These are phyloP conservation scores for Daedaleopsis nitida DNA, from an alignment of 768 basidiomycete species.

Conservation along the genomic window DNA sequence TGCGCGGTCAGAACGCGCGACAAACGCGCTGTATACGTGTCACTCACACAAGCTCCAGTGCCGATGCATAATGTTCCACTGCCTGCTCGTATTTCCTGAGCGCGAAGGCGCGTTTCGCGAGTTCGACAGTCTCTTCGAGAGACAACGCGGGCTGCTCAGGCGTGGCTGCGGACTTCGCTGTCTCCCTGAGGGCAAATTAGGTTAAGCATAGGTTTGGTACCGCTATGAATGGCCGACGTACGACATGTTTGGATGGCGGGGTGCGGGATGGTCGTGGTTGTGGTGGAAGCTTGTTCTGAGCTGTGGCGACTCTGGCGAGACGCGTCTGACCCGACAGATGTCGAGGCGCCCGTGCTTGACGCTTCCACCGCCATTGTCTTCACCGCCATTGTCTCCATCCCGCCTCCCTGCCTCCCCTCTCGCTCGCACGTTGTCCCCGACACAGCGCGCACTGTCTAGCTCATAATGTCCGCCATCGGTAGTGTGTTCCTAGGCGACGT, in stretches of 20 bases:
- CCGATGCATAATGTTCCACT: slow-evolving; percentile 80
- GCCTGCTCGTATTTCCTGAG: slow-evolving; percentile 86
- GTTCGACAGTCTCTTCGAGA: slow-evolving; percentile 66
- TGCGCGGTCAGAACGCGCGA: slow-evolving; percentile 7
- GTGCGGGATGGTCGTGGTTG: background rate
- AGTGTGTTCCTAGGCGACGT: slow-evolving; percentile 83
- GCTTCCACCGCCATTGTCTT: slow-evolving; percentile 6
- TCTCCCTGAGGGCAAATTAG: background rate
- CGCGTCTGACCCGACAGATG: slow-evolving; percentile 14
- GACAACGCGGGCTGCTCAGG: slow-evolving; percentile 14
- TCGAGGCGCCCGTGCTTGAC: slow-evolving; percentile 7
- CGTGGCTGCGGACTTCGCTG: slow-evolving; percentile 15
- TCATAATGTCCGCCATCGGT: slow-evolving; percentile 58
- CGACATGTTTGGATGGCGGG: slow-evolving; percentile 11
- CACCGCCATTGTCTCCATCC: slow-evolving; percentile 3
- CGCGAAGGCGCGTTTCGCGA: slow-evolving; percentile 86
- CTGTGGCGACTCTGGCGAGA: slow-evolving; percentile 3
- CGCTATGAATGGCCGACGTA: slow-evolving; percentile 3
- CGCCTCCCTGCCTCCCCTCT: background rate
- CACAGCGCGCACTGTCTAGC: background rate
- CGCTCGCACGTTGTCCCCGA: background rate
- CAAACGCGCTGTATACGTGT: slow-evolving; percentile 28
- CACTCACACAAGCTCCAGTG: slow-evolving; percentile 81
- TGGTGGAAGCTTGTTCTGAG: slow-evolving; percentile 6
- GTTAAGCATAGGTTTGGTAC: background rate